A percentile compares a stretch with the other conserved stretches of the same genome.
Conservation (phyloP, 306 rosid genomes). For the Pueraria montana region DNA sequence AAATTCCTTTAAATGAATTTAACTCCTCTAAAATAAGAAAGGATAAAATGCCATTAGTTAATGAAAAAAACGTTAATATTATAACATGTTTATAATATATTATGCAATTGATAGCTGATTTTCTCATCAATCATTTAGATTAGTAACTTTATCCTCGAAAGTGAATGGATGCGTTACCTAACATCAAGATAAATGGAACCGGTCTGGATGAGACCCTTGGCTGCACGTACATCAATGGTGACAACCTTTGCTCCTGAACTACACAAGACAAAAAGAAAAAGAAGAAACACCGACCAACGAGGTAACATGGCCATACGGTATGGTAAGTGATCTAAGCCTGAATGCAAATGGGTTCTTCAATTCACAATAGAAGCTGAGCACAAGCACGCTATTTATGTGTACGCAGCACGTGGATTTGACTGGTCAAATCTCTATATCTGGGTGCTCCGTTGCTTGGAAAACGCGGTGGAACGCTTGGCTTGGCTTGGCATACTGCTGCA, state of each 20-base stretch:
- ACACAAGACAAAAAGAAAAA: slow-evolving; percentile 47
- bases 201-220: slow-evolving; percentile 63
- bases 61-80: too few species aligned
- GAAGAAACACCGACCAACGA: slow-evolving; percentile 42
- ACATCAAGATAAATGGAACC: slow-evolving; percentile 81
- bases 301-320: slow-evolving; percentile 52
- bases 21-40: too few species aligned
- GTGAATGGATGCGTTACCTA: slow-evolving; percentile 55
- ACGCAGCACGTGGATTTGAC: slow-evolving; percentile 14
- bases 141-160: too few species aligned
- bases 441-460: slow-evolving; percentile 43
- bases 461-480: neutral
- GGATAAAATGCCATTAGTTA: too few species aligned
- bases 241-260: slow-evolving; percentile 63
- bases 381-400: slow-evolving; percentile 12
- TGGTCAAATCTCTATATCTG: slow-evolving; percentile 3
- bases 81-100: too few species aligned
- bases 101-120: too few species aligned
- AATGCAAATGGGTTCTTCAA: neutral
- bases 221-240: slow-evolving; percentile 71
- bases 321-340: neutral
- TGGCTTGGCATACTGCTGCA: too few species aligned
- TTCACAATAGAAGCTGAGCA: slow-evolving; percentile 50
- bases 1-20: neutral
- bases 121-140: too few species aligned